Evolutionary conservation across 371 early-diverging fungal genomes (phyloP).

Genomic region (Mortierella sp.): DNA sequence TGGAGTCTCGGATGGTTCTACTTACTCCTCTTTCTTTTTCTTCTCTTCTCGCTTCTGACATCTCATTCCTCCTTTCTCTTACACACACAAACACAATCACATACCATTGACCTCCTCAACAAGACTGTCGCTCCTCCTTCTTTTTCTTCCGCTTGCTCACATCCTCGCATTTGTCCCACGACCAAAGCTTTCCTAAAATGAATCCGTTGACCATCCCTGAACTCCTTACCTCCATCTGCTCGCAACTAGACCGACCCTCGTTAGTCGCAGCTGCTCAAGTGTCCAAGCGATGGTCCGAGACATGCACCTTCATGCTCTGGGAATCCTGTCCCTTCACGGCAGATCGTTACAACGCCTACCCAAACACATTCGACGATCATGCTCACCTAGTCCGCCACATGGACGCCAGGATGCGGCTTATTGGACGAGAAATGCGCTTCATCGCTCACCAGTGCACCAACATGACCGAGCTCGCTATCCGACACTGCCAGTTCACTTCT

Average conservation of each 20-base stretch:
- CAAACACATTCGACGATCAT: slow-evolving; percentile 29
- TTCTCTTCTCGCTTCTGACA: slow-evolving; percentile 4
- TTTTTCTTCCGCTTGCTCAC: not conserved
- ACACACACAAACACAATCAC: no score
- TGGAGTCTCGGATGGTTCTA: not conserved
- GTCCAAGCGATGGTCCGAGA: slow-evolving; percentile 19
- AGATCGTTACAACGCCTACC: slow-evolving; percentile 31
- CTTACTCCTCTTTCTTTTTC: slow-evolving; percentile 6
- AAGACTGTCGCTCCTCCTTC: not conserved
- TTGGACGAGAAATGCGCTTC: slow-evolving; percentile 44
- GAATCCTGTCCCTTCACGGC: slow-evolving; percentile 35
- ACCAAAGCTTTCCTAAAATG: not conserved
- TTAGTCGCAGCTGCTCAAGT: slow-evolving; percentile 25
- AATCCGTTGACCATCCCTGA: slow-evolving; percentile 39
- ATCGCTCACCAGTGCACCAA: slow-evolving; percentile 45
- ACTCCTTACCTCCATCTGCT: slow-evolving; percentile 22
- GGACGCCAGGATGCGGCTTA: slow-evolving; percentile 36
- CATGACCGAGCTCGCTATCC: slow-evolving; percentile 19
- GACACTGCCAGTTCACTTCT: slow-evolving; percentile 26
- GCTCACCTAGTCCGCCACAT: slow-evolving; percentile 30
- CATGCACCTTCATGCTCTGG: slow-evolving; percentile 38
- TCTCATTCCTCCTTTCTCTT: slow-evolving; percentile 15
- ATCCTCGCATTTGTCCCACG: not conserved
- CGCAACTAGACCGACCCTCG: slow-evolving; percentile 23
- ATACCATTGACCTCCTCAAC: not conserved